phyloP scores from a whole-genome alignment of 768 basidiomycete species.

The Rhodotorula kratochvilovae region DNA sequence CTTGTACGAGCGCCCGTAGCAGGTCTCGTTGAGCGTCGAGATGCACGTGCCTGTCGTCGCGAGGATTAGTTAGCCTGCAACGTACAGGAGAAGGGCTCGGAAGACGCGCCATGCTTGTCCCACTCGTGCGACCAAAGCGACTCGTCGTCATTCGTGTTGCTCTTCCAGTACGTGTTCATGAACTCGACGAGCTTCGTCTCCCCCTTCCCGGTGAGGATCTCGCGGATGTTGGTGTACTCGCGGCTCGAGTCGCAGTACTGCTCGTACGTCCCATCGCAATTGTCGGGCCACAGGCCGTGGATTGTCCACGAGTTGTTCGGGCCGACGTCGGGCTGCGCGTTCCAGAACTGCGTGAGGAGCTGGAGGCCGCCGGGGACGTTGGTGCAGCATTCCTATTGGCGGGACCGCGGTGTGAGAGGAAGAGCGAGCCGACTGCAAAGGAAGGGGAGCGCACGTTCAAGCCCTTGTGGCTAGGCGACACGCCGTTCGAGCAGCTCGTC shows the following conservation, averaged over 20 bases:
- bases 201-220: conserved; percentile 39
- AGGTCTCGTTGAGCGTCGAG: conserved; percentile 44
- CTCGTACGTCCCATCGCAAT: conserved; percentile 43
- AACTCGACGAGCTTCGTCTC: conserved; percentile 35
- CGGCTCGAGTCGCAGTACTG: conserved; percentile 44
- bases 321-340: conserved; percentile 2
- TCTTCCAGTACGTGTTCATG: conserved; percentile 45
- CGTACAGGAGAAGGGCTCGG: not conserved
- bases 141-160: conserved; percentile 43
- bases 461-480: not conserved
- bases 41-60: conserved; percentile 40
- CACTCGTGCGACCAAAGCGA: conserved; percentile 46
- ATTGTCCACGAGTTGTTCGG: conserved; percentile 25
- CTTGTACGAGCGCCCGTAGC: conserved; percentile 39
- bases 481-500: not conserved
- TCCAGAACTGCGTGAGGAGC: conserved; percentile 28
- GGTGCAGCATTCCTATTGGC: conserved; percentile 22
- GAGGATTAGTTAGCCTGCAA: not conserved
- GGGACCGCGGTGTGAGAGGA: not conserved
- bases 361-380: conserved; percentile 21
- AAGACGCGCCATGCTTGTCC: conserved; percentile 12
- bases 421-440: not conserved
- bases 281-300: conserved; percentile 23
- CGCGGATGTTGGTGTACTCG: conserved; percentile 43
- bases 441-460: not conserved